phyloP scores from a whole-genome alignment of 306 rosid species.

The Vigna radiata region DNA sequence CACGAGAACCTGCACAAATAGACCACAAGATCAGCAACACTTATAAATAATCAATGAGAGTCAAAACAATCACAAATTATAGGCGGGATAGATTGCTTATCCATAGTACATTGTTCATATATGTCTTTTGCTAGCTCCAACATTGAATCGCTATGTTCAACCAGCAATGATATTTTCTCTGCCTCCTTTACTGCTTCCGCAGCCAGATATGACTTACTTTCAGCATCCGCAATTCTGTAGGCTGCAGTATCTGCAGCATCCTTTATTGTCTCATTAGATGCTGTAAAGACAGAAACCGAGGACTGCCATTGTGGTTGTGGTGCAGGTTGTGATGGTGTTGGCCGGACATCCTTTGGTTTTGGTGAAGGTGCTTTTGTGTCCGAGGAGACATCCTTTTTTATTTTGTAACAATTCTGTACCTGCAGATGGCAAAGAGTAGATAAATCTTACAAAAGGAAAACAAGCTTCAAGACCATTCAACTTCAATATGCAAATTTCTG shows the following conservation, averaged over 20 bases:
- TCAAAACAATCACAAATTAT: not conserved
- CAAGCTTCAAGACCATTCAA: slow-evolving; percentile 36
- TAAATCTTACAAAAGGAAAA: slow-evolving; percentile 30
- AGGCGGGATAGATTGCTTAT: slow-evolving; percentile 21
- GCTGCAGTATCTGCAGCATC: slow-evolving; percentile 72
- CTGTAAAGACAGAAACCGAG: slow-evolving; percentile 39
- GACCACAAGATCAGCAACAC: slow-evolving; percentile 31
- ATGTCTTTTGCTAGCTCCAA: slow-evolving; percentile 63
- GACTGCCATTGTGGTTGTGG: slow-evolving; percentile 35
- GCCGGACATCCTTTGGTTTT: slow-evolving; percentile 56
- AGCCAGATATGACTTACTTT: slow-evolving; percentile 70
- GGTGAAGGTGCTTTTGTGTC: slow-evolving; percentile 45
- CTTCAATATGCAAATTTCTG: slow-evolving; percentile 19
- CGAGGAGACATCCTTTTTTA: slow-evolving; percentile 42
- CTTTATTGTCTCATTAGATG: slow-evolving; percentile 48
- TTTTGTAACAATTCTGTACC: slow-evolving; percentile 54
- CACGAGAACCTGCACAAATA: slow-evolving; percentile 66
- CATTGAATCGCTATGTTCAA: slow-evolving; percentile 64
- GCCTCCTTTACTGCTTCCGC: slow-evolving; percentile 73
- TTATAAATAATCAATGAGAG: not conserved
- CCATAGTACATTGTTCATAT: slow-evolving; percentile 65
- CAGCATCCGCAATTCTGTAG: slow-evolving; percentile 73
- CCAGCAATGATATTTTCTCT: slow-evolving; percentile 59
- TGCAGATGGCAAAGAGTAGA: slow-evolving; percentile 41
- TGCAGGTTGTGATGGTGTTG: not conserved